Percentiles rank a stretch among this genome's conserved stretches.
Evolutionary conservation across 371 early-diverging fungal genomes (phyloP).

Genomic region (Apophysomyces trapeziformis): DNA sequence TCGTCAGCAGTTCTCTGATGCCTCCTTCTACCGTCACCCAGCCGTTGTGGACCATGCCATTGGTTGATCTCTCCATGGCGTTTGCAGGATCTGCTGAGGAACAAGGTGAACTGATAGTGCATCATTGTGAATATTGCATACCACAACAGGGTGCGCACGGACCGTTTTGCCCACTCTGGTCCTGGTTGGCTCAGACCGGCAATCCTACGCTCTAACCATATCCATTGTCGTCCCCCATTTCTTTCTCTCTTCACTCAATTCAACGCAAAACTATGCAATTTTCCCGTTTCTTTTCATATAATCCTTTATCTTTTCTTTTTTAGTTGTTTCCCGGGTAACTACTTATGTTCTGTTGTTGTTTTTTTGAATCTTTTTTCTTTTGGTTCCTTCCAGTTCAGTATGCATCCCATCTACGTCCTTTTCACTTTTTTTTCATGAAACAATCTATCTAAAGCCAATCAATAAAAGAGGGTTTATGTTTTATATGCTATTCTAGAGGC

Average conservation of each 20-base stretch:
- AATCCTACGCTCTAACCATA: background rate
- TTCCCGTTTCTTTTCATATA: too few species aligned
- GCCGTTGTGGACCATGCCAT: background rate
- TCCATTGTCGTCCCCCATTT: background rate
- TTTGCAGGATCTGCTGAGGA: slow-evolving; percentile 1
- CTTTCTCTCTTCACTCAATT: background rate
- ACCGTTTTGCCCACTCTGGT: slow-evolving; percentile 19
- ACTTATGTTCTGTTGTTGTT: too few species aligned
- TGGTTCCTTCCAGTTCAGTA: too few species aligned
- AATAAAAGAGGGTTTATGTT: too few species aligned
- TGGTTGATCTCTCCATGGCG: background rate
- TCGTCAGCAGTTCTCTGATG: slow-evolving; percentile 15
- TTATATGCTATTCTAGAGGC: too few species aligned
- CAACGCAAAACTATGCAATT: background rate
- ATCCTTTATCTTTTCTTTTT: too few species aligned
- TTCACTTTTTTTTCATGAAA: too few species aligned
- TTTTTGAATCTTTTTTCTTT: too few species aligned
- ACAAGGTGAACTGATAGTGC: background rate
- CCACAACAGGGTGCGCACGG: slow-evolving; percentile 32
- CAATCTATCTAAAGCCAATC: too few species aligned
- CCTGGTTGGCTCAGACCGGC: background rate
- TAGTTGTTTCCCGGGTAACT: too few species aligned
- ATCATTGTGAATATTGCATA: slow-evolving; percentile 30
- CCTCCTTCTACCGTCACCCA: background rate
- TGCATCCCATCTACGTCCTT: too few species aligned